These are phyloP conservation scores for Silybum marianum DNA, from an alignment of 129 eudicot species.

Conservation along the genomic window DNA sequence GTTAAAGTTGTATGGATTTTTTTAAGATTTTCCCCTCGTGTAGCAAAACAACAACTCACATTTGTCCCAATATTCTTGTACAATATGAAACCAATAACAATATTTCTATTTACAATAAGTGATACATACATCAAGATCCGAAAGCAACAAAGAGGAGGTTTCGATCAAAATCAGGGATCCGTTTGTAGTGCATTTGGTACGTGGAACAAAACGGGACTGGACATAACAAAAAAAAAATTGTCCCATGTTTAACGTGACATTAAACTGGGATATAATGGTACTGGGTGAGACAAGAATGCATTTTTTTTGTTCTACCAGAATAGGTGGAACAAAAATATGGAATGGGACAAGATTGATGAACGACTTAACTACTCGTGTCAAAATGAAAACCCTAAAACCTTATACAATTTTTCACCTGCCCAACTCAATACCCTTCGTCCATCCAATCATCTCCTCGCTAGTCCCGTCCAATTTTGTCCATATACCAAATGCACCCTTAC, in stretches of 20 bases:
- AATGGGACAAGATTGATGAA: background rate
- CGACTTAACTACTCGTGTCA: background rate
- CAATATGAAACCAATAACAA: background rate
- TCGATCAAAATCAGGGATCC: background rate
- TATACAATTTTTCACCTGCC: no score
- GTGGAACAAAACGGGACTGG: background rate
- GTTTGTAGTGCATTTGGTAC: background rate
- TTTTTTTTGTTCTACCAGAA: background rate
- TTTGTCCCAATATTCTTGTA: background rate
- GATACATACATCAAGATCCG: background rate
- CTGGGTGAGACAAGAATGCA: background rate
- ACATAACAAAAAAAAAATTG: background rate
- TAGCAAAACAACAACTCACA: no score
- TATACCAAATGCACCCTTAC: background rate
- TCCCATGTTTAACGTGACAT: background rate
- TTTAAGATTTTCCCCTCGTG: no score
- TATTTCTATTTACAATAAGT: background rate
- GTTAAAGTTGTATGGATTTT: no score
- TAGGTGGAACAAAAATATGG: background rate
- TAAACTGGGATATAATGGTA: background rate
- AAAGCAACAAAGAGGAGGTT: background rate
- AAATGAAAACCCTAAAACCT: background rate
- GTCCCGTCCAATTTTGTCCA: background rate
- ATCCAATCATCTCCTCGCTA: no score
- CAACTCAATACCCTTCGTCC: no score